These are phyloP conservation scores for Anthostomella pinea DNA, from an alignment of 2,329 filamentous ascomycete species.

Conservation along the genomic window DNA sequence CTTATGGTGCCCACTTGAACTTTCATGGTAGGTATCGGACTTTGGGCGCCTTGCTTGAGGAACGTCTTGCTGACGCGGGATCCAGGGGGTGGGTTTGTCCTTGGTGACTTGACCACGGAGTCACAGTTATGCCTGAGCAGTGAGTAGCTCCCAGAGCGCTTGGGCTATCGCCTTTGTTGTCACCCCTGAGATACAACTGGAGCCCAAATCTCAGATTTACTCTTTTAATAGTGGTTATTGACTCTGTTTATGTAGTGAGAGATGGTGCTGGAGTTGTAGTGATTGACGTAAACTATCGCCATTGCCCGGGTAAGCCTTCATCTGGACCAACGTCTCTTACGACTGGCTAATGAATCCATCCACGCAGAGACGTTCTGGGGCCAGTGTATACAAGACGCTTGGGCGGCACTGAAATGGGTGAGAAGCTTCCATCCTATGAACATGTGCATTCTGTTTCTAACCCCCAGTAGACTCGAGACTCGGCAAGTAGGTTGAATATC, in stretches of 20 bases:
- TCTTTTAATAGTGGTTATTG: too few relatives aligned
- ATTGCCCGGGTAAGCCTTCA: conserved; percentile 34
- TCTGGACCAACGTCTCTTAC: neutral
- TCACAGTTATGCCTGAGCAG: conserved; percentile 34
- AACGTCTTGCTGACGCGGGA: neutral
- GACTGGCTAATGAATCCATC: neutral
- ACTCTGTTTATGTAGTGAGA: too few relatives aligned
- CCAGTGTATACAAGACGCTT: conserved; percentile 36
- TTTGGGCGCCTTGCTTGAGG: neutral
- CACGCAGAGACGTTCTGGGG: conserved; percentile 33
- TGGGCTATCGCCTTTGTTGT: too few relatives aligned
- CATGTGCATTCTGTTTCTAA: neutral
- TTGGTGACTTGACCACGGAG: conserved; percentile 34
- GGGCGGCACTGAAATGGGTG: conserved; percentile 37
- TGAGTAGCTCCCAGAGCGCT: too few relatives aligned
- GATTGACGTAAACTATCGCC: conserved; percentile 40
- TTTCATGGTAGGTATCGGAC: conserved; percentile 29
- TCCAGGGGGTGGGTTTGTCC: conserved; percentile 36
- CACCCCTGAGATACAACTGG: too few relatives aligned
- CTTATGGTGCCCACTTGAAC: conserved; percentile 35
- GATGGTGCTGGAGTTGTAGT: conserved; percentile 36
- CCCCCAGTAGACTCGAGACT: conserved; percentile 23
- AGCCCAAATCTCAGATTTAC: too few relatives aligned
- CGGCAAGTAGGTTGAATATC: conserved; percentile 28
- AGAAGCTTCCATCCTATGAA: conserved; percentile 3